phyloP scores from a whole-genome alignment of 495 filamentous ascomycete genomes.

The Lophiotrema nucula region DNA sequence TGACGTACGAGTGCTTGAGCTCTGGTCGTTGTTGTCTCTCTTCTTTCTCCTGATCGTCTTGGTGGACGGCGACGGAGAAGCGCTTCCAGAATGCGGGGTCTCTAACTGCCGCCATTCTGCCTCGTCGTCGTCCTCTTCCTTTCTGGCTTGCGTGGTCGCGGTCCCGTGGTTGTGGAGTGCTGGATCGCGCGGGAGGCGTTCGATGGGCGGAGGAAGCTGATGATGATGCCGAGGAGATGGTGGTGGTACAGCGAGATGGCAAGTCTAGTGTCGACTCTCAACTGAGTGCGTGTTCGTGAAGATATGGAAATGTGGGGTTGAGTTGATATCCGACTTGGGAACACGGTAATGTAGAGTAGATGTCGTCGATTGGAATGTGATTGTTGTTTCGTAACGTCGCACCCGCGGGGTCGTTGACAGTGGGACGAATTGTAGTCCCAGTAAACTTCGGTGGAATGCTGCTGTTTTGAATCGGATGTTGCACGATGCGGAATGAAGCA shows the following conservation, averaged over 20 bases:
- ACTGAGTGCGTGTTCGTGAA: too few relatives aligned
- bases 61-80: conserved; percentile 60
- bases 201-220: too few relatives aligned
- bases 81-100: conserved; percentile 65
- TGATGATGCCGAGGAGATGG: too few relatives aligned
- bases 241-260: too few relatives aligned
- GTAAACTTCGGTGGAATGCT: conserved; percentile 23
- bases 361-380: background rate
- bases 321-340: too few relatives aligned
- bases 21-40: conserved; percentile 28
- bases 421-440: background rate
- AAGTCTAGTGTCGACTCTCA: too few relatives aligned
- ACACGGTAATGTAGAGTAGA: background rate
- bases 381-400: background rate
- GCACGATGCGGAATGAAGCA: too few relatives aligned
- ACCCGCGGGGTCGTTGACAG: background rate
- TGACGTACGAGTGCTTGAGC: conserved; percentile 43
- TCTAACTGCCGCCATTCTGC: conserved; percentile 46
- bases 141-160: background rate
- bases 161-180: too few relatives aligned
- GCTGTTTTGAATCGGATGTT: background rate
- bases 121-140: background rate
- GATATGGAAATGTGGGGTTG: too few relatives aligned
- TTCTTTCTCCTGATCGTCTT: conserved; percentile 30
- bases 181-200: too few relatives aligned